Percentiles rank a stretch among this genome's conserved stretches.
Conservation (phyloP, 805 yeast species). For the Pichia gijzeniarum region DNA sequence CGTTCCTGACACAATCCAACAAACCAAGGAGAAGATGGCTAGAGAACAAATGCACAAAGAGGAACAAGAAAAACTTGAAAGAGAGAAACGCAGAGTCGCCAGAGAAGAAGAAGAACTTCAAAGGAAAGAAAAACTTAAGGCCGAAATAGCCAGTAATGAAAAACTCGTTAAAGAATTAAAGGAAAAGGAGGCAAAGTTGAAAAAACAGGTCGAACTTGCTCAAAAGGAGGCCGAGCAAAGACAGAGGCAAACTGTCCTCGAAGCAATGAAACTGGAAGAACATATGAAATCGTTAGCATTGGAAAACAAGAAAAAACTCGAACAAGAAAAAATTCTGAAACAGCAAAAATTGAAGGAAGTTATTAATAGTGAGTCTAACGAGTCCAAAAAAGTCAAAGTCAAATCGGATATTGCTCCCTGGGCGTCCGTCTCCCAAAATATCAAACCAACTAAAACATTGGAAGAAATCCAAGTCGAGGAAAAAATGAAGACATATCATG, state of each 20-base stretch:
- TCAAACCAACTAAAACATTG: constrained; percentile 41
- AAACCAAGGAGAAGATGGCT: neutral
- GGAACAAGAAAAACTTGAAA: neutral
- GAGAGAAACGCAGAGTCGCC: too few relatives aligned
- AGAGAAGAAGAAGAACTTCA: neutral
- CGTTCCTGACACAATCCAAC: neutral
- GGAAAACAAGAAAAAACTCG: constrained; percentile 7
- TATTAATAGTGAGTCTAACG: neutral
- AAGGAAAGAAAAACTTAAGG: neutral
- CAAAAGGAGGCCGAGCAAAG: neutral
- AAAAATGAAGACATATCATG: constrained; percentile 18
- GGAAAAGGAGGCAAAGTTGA: neutral
- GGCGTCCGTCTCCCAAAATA: constrained; percentile 28
- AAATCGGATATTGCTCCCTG: constrained; percentile 25
- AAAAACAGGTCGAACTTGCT: neutral
- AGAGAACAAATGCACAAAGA: neutral
- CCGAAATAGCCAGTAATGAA: neutral
- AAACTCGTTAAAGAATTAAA: neutral
- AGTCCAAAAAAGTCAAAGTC: neutral
- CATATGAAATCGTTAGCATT: constrained; percentile 5
- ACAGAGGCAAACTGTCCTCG: neutral
- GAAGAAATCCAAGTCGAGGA: constrained; percentile 62
- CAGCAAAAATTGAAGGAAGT: constrained; percentile 2
- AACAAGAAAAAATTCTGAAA: constrained; percentile 2
- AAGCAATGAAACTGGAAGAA: constrained; percentile 4